A percentile compares a stretch with the other conserved stretches of the same genome.
Evolutionary conservation across 1,139 yeast genomes (phyloP).

Genomic region (Wickerhamomyces sp.): DNA sequence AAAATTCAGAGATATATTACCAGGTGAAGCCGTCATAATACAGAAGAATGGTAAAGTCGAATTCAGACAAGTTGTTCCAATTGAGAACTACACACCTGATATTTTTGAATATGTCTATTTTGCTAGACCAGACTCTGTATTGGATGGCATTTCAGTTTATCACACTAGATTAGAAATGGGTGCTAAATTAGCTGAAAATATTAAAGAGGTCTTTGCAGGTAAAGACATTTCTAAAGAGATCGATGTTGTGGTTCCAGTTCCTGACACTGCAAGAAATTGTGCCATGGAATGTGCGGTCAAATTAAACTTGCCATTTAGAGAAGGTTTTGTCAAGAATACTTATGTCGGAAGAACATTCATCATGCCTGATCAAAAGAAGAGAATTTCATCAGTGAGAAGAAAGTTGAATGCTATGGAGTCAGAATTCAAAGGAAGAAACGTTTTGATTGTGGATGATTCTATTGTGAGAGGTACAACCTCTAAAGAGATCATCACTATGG

Average conservation of each 20-base stretch:
- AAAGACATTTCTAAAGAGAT: conserved; percentile 50
- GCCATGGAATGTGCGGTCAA: conserved; percentile 90
- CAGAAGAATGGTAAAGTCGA: conserved; percentile 73
- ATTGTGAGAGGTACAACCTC: conserved; percentile 98
- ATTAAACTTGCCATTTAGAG: conserved; percentile 81
- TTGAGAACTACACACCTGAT: conserved; percentile 83
- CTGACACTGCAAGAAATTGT: conserved; percentile 93
- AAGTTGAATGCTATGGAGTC: conserved; percentile 94
- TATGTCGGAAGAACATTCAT: conserved; percentile 97
- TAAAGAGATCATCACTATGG: conserved; percentile 94
- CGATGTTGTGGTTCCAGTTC: conserved; percentile 96
- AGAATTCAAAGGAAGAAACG: conserved; percentile 82
- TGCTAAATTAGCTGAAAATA: conserved; percentile 73
- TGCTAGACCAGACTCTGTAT: conserved; percentile 94
- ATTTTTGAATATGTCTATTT: conserved; percentile 96
- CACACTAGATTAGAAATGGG: conserved; percentile 95
- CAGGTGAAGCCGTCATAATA: conserved; percentile 96
- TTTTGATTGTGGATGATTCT: conserved; percentile 93
- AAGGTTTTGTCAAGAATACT: conserved; percentile 94
- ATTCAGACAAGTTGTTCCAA: conserved; percentile 81
- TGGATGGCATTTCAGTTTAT: conserved; percentile 94
- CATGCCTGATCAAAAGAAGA: conserved; percentile 96
- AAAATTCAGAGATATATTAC: conserved; percentile 74
- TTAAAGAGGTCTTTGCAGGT: conserved; percentile 46
- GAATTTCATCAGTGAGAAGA: conserved; percentile 90